Conservation (phyloP, 805 yeast species). For the Saturnispora silvae region DNA sequence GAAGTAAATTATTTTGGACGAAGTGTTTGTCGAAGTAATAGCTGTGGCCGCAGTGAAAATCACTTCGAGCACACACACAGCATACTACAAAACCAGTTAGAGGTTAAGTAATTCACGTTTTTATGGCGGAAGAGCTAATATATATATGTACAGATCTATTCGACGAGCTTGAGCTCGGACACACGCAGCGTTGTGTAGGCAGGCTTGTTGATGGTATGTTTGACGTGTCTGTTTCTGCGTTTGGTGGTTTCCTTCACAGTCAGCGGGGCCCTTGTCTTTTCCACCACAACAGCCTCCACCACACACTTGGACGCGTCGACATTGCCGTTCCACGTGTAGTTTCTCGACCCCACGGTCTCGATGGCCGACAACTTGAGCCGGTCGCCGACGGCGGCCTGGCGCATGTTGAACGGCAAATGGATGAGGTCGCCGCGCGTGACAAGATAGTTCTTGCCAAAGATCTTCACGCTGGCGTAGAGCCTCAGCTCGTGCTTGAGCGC, state of each 20-base stretch:
- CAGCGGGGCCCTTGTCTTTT: conserved; percentile 74
- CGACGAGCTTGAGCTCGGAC: conserved; percentile 51
- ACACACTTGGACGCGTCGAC: conserved; percentile 44
- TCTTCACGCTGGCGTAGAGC: conserved; percentile 70
- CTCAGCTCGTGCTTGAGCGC: conserved; percentile 50
- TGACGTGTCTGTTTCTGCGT: conserved; percentile 67
- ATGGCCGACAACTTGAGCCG: conserved; percentile 64
- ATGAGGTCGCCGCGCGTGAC: conserved; percentile 88
- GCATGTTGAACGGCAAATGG: conserved; percentile 67
- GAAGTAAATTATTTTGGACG: too few relatives aligned
- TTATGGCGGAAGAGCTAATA: too few relatives aligned
- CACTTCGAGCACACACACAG: too few relatives aligned
- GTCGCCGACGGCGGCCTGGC: conserved; percentile 76
- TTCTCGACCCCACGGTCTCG: conserved; percentile 74
- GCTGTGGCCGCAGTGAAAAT: too few relatives aligned
- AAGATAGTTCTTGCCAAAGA: conserved; percentile 76
- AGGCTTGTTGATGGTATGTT: conserved; percentile 57
- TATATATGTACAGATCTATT: conserved; percentile 1
- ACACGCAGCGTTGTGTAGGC: conserved; percentile 70
- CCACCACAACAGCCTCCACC: conserved; percentile 72
- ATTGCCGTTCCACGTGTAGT: conserved; percentile 56
- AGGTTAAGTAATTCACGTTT: too few relatives aligned
- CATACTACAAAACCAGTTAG: too few relatives aligned
- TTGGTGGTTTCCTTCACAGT: conserved; percentile 64
- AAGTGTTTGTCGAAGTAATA: too few relatives aligned